Evolutionary conservation across 2,329 filamentous ascomycete genomes (phyloP).

Genomic region (Aspergillus puulaauensis): DNA sequence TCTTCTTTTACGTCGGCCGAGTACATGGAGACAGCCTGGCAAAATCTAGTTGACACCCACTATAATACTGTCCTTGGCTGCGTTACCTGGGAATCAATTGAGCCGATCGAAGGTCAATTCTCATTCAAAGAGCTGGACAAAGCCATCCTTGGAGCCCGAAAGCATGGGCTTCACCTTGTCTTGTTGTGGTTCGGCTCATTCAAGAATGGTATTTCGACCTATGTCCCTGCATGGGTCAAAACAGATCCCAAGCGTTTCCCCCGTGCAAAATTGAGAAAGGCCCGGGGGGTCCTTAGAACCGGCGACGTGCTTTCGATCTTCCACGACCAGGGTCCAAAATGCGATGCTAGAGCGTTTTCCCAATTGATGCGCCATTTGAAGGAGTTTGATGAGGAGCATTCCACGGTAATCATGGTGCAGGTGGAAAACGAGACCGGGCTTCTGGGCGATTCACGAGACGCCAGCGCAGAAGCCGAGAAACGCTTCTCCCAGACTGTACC

Average conservation of each 20-base stretch:
- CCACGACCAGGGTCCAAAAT: slow-evolving; percentile 32
- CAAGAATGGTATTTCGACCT: slow-evolving; percentile 48
- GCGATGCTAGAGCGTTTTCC: slow-evolving; percentile 42
- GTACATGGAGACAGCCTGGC: slow-evolving; percentile 48
- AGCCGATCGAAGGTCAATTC: slow-evolving; percentile 46
- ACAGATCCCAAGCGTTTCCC: slow-evolving; percentile 14
- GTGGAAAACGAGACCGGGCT: slow-evolving; percentile 59
- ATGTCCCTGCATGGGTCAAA: slow-evolving; percentile 42
- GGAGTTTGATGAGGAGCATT: slow-evolving; percentile 46
- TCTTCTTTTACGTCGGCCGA: slow-evolving; percentile 46
- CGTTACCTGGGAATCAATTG: slow-evolving; percentile 50
- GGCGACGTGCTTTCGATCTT: slow-evolving; percentile 40
- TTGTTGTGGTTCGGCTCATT: slow-evolving; percentile 51
- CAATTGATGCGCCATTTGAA: slow-evolving; percentile 42
- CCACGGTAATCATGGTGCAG: slow-evolving; percentile 57
- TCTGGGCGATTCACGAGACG: slow-evolving; percentile 53
- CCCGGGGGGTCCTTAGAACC: neutral
- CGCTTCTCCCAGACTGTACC: slow-evolving; percentile 43
- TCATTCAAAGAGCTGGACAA: slow-evolving; percentile 44
- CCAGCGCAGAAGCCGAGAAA: slow-evolving; percentile 42
- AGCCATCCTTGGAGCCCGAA: neutral
- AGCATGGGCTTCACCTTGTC: slow-evolving; percentile 37
- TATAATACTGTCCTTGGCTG: slow-evolving; percentile 49
- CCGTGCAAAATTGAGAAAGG: slow-evolving; percentile 19
- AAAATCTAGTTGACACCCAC: slow-evolving; percentile 41